Conservation (phyloP, 176 grass and related monocot genomes). For the Alloteropsis semialata region DNA sequence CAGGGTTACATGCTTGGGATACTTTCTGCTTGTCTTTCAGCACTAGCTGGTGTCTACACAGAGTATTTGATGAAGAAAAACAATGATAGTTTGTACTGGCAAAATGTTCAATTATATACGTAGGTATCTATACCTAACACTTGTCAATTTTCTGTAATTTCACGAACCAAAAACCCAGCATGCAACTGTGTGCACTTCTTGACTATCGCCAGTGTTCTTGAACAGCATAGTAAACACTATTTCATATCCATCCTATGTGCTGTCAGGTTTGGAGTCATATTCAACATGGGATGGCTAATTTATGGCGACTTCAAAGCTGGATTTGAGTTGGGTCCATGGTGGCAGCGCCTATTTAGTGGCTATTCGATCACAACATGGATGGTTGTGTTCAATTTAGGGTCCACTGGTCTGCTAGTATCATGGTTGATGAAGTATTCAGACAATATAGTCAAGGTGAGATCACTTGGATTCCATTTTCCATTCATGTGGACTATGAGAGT, state of each 20-base stretch:
- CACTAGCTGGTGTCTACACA: conserved; percentile 88
- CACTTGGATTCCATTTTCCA: neutral
- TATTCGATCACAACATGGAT: conserved; percentile 91
- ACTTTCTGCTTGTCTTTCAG: conserved; percentile 95
- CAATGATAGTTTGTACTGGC: conserved; percentile 94
- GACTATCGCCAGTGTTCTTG: neutral
- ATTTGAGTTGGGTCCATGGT: conserved; percentile 87
- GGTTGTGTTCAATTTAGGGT: conserved; percentile 93
- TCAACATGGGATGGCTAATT: conserved; percentile 92
- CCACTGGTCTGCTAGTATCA: conserved; percentile 89
- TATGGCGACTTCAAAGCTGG: conserved; percentile 81
- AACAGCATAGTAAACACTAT: neutral
- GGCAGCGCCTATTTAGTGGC: conserved; percentile 77
- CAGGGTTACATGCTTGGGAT: conserved; percentile 88
- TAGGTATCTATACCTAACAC: conserved; percentile 51
- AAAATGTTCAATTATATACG: conserved; percentile 95
- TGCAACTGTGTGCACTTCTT: neutral
- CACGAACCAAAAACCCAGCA: neutral
- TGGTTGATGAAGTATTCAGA: conserved; percentile 99
- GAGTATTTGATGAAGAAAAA: conserved; percentile 99
- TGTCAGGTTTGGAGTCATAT: conserved; percentile 81
- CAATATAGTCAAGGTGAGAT: conserved; percentile 90
- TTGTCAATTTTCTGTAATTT: neutral
- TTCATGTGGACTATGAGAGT: neutral
- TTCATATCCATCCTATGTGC: conserved; percentile 27